Evolutionary conservation across 441 rosid genomes (phyloP).

Genomic region (Populus tomentosa): DNA sequence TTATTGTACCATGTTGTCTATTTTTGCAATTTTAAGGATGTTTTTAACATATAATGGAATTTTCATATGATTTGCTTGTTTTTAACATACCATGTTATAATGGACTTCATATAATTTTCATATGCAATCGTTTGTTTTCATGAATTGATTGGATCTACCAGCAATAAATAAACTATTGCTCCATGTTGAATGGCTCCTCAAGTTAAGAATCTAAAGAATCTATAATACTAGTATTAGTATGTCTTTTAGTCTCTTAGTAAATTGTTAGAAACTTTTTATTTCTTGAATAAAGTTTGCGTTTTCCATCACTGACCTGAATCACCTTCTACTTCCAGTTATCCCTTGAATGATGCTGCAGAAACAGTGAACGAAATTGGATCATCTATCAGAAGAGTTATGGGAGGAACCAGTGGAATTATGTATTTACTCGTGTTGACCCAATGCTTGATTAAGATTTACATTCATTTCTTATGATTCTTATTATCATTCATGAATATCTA

Average conservation of each 20-base stretch:
- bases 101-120: not conserved
- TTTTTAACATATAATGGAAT: not conserved
- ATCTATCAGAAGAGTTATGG: constrained; percentile 84
- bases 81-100: no score
- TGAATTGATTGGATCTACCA: not conserved
- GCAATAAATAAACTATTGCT: not conserved
- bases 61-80: not conserved
- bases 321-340: constrained; percentile 58
- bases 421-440: constrained; percentile 27
- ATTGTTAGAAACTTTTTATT: not conserved
- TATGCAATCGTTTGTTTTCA: not conserved
- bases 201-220: no score
- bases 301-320: constrained; percentile 11
- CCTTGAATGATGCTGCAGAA: constrained; percentile 87
- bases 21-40: not conserved
- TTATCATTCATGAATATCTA: not conserved
- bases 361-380: constrained; percentile 88
- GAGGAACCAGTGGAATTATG: constrained; percentile 97
- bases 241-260: not conserved
- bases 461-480: not conserved
- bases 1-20: not conserved
- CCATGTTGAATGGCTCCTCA: not conserved
- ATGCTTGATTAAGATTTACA: constrained; percentile 12
- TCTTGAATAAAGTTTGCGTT: not conserved
- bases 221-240: not conserved